These are phyloP conservation scores for Omphalotus guepiniiformis DNA, from an alignment of 768 basidiomycete genomes.

Conservation along the genomic window DNA sequence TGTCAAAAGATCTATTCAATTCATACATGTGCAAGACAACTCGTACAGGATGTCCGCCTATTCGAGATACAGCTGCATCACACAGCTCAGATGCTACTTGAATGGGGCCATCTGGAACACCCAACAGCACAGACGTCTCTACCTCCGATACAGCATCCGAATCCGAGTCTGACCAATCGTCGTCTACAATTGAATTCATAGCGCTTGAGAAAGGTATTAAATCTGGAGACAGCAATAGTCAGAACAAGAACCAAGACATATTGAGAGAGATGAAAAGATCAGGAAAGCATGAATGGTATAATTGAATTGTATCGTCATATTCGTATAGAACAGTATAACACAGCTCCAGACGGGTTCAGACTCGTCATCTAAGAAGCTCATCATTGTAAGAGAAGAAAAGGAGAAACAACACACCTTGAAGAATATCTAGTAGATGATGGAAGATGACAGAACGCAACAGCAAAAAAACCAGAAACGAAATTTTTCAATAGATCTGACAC, in stretches of 20 bases:
- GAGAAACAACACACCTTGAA: conserved; percentile 4
- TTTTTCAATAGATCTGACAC: neutral
- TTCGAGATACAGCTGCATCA: conserved; percentile 84
- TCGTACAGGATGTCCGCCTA: conserved; percentile 89
- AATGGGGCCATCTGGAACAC: conserved; percentile 74
- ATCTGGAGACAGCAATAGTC: no score
- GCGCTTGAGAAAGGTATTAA: no score
- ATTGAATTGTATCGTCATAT: conserved; percentile 61
- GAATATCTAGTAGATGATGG: conserved; percentile 5
- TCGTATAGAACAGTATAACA: conserved; percentile 54
- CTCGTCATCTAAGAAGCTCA: conserved; percentile 71
- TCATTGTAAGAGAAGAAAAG: conserved; percentile 25
- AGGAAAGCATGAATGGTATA: conserved; percentile 96
- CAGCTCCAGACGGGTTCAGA: conserved; percentile 56
- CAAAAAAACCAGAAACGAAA: conserved; percentile 17
- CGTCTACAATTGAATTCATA: conserved; percentile 44
- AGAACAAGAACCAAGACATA: neutral
- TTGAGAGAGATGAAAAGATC: conserved; percentile 35
- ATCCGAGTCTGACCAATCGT: conserved; percentile 82
- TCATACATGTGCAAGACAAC: conserved; percentile 46
- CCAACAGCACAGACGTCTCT: conserved; percentile 74
- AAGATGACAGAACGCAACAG: conserved; percentile 18
- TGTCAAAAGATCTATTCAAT: conserved; percentile 37
- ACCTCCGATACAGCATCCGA: conserved; percentile 50
- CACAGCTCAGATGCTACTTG: conserved; percentile 51